Conservation (phyloP, 208 protist species). For the Phytomonas francai region DNA sequence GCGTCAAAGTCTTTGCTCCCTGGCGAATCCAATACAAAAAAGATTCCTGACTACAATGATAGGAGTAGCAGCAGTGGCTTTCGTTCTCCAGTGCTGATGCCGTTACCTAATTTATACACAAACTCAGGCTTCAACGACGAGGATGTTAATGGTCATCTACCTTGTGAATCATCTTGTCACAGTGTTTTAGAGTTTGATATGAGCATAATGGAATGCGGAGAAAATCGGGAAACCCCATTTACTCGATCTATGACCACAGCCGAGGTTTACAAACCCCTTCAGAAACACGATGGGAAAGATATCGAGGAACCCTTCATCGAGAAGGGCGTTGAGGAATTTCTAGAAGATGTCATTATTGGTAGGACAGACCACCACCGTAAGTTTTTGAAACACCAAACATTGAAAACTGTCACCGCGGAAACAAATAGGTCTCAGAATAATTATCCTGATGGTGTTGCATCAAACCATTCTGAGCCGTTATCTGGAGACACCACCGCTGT, state of each 20-base stretch:
- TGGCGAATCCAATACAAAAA: neutral
- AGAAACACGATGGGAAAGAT: neutral
- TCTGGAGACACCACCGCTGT: neutral
- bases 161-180: neutral
- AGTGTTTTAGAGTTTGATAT: neutral
- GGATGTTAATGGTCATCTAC: neutral
- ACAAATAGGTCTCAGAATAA: conserved; percentile 5
- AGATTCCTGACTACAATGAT: neutral
- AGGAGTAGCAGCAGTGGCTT: neutral
- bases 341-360: conserved; percentile 59
- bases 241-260: neutral
- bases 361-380: conserved; percentile 48
- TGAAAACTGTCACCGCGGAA: conserved; percentile 22
- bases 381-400: conserved; percentile 35
- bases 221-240: neutral
- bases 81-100: neutral
- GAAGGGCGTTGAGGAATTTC: conserved; percentile 47
- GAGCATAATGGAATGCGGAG: neutral
- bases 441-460: neutral
- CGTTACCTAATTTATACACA: neutral
- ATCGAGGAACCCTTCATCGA: conserved; percentile 9
- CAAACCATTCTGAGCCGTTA: neutral
- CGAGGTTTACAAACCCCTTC: neutral
- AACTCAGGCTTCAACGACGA: neutral
- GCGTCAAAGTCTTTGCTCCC: neutral